A percentile compares a stretch with the other conserved stretches of the same genome.
These are phyloP conservation scores for Aspergillus piperis DNA, from an alignment of 2,329 filamentous ascomycete genomes.

Conservation along the genomic window DNA sequence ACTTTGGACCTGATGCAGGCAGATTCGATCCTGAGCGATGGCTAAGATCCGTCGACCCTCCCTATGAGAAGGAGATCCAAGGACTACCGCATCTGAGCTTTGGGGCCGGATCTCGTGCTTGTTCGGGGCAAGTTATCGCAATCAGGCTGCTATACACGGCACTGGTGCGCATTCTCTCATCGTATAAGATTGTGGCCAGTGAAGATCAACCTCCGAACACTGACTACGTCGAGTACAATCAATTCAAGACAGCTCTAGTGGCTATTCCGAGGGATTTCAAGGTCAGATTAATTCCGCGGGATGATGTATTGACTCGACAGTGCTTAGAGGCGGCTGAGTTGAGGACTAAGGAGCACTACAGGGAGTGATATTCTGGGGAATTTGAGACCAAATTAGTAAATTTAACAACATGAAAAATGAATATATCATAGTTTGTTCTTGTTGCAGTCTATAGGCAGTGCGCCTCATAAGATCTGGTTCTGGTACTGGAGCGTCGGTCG, in stretches of 20 bases:
- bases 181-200: slow-evolving; percentile 55
- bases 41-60: slow-evolving; percentile 47
- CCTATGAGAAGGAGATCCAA: slow-evolving; percentile 45
- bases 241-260: slow-evolving; percentile 60
- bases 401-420: no score
- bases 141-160: slow-evolving; percentile 59
- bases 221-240: slow-evolving; percentile 64
- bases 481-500: slow-evolving; percentile 3
- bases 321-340: slow-evolving; percentile 48
- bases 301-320: slow-evolving; percentile 39
- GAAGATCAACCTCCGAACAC: slow-evolving; percentile 59
- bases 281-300: slow-evolving; percentile 57
- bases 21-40: slow-evolving; percentile 68
- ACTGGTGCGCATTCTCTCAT: slow-evolving; percentile 55
- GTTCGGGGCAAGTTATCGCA: slow-evolving; percentile 59
- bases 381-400: not conserved
- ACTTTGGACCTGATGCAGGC: slow-evolving; percentile 59
- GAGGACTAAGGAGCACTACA: slow-evolving; percentile 54
- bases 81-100: slow-evolving; percentile 60
- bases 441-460: not conserved
- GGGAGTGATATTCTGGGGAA: slow-evolving; percentile 29
- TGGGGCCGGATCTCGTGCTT: slow-evolving; percentile 61
- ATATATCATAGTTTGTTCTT: not conserved
- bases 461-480: not conserved
- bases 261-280: slow-evolving; percentile 63